Percentiles rank a stretch among this genome's conserved stretches.
phyloP scores from a whole-genome alignment of 2,329 filamentous ascomycete genomes.

The Verticillium isaacii region DNA sequence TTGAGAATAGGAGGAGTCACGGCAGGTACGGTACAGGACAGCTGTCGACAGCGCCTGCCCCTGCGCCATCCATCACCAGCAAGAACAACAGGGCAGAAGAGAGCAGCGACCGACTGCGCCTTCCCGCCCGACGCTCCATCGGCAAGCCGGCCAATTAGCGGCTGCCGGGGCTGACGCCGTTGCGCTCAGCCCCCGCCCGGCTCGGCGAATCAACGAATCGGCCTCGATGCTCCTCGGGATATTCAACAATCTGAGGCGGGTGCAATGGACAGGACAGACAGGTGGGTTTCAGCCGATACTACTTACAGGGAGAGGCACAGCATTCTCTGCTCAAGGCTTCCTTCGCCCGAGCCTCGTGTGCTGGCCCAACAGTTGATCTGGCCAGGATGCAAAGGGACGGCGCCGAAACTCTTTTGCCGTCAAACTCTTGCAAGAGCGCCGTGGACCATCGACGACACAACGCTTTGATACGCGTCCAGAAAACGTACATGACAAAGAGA shows the following conservation, averaged over 20 bases:
- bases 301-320: too few relatives aligned
- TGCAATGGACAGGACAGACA: too few relatives aligned
- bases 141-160: neutral
- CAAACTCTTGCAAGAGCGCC: too few relatives aligned
- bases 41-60: neutral
- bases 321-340: too few relatives aligned
- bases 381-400: too few relatives aligned
- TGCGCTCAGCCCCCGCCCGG: neutral
- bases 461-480: too few relatives aligned
- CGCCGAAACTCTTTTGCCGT: too few relatives aligned
- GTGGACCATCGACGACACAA: too few relatives aligned
- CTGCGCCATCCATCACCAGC: neutral
- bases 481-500: too few relatives aligned
- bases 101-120: neutral
- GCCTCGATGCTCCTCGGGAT: neutral
- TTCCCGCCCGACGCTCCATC: neutral
- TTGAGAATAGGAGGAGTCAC: neutral
- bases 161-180: neutral
- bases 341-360: too few relatives aligned
- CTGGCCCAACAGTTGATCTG: too few relatives aligned
- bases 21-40: neutral
- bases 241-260: neutral
- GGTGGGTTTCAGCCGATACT: too few relatives aligned
- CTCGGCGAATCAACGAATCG: neutral
- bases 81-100: neutral